Percentiles rank a stretch among this genome's conserved stretches.
These are phyloP conservation scores for Clitopilus passeckerianus DNA, from an alignment of 768 basidiomycete species.

Conservation along the genomic window DNA sequence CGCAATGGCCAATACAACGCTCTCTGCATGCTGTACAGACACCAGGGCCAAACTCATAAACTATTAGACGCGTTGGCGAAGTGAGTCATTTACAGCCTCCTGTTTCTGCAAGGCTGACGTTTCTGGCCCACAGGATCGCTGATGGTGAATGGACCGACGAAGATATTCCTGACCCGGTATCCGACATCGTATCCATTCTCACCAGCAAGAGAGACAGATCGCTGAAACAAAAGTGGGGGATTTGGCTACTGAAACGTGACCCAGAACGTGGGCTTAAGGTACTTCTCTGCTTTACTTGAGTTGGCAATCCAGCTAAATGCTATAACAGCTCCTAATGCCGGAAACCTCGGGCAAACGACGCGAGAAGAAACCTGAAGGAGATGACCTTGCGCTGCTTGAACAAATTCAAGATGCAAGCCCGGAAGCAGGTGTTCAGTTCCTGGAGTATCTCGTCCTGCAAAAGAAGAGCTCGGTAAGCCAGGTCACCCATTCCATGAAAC, in stretches of 20 bases:
- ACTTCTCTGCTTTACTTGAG: conserved; percentile 3
- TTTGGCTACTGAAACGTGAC: conserved; percentile 75
- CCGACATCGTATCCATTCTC: conserved; percentile 54
- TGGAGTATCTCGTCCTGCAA: conserved; percentile 78
- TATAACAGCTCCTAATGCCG: conserved; percentile 55
- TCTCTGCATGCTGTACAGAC: conserved; percentile 56
- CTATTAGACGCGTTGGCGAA: conserved; percentile 65
- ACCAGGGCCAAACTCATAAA: conserved; percentile 51
- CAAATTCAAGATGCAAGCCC: conserved; percentile 53
- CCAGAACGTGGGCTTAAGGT: conserved; percentile 71
- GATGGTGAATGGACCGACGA: conserved; percentile 63
- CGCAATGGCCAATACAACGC: conserved; percentile 51
- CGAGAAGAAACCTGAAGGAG: conserved; percentile 41
- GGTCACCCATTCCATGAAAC: conserved; percentile 10
- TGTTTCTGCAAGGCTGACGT: not conserved
- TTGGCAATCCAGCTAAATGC: conserved; percentile 1
- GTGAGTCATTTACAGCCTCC: conserved; percentile 33
- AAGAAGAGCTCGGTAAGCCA: conserved; percentile 49
- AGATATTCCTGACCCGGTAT: conserved; percentile 58
- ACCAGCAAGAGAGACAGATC: conserved; percentile 51
- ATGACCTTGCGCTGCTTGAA: conserved; percentile 53
- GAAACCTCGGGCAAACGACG: conserved; percentile 50
- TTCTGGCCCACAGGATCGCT: conserved; percentile 40
- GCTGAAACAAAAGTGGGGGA: conserved; percentile 68
- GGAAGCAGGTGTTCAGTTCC: conserved; percentile 62